Evolutionary conservation across 768 basidiomycete species (phyloP).

Genomic region (Mycena galopus): DNA sequence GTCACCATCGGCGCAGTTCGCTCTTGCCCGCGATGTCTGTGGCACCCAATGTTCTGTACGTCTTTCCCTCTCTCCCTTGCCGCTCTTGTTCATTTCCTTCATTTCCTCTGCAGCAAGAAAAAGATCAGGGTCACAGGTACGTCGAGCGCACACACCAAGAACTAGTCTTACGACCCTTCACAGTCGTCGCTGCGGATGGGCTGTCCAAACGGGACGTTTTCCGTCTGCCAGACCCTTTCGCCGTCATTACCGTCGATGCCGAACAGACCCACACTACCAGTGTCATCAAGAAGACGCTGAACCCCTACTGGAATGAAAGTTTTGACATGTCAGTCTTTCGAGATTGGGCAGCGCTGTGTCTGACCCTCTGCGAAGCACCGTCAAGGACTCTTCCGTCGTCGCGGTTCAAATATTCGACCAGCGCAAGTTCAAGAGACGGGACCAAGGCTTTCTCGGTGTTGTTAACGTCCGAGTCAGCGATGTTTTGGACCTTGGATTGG

Average conservation of each 20-base stretch:
- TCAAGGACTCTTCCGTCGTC: constrained; percentile 97
- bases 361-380: constrained; percentile 68
- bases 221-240: constrained; percentile 96
- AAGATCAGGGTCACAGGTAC: constrained; percentile 85
- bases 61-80: constrained; percentile 32
- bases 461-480: constrained; percentile 95
- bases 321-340: constrained; percentile 87
- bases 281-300: constrained; percentile 95
- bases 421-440: constrained; percentile 97
- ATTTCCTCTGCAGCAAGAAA: constrained; percentile 62
- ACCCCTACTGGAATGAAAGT: constrained; percentile 98
- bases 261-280: constrained; percentile 98
- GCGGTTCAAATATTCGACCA: constrained; percentile 99
- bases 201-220: constrained; percentile 96
- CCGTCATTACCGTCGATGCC: constrained; percentile 97
- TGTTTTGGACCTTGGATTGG: constrained; percentile 91
- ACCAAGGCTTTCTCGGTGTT: constrained; percentile 98
- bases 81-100: constrained; percentile 28
- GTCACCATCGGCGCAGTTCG: constrained; percentile 18
- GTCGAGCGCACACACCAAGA: constrained; percentile 30
- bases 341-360: not conserved
- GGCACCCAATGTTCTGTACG: constrained; percentile 62
- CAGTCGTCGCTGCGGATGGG: constrained; percentile 96
- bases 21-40: constrained; percentile 55
- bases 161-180: constrained; percentile 16